A percentile compares a stretch with the other conserved stretches of the same genome.
Evolutionary conservation across 805 yeast species (phyloP).

Genomic region (Schwanniomyces sp.): DNA sequence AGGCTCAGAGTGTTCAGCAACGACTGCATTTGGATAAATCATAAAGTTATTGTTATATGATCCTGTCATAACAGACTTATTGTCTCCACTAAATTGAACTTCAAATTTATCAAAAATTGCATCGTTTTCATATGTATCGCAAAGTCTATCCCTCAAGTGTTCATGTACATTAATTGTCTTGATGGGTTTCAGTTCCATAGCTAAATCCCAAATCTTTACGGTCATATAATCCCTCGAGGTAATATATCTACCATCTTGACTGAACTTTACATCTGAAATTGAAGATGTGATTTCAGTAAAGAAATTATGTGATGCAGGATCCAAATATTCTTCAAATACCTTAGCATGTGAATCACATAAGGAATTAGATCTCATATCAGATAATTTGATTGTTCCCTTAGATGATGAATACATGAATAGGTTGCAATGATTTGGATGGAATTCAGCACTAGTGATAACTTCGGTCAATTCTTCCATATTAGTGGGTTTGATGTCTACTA

Average conservation of each 20-base stretch:
- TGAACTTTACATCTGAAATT: conserved; percentile 90
- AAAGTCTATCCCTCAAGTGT: conserved; percentile 85
- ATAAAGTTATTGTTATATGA: conserved; percentile 95
- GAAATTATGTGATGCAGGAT: conserved; percentile 89
- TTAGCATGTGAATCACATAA: conserved; percentile 88
- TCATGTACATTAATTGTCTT: conserved; percentile 96
- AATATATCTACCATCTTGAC: conserved; percentile 89
- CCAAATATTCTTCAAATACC: conserved; percentile 88
- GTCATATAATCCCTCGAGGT: conserved; percentile 98
- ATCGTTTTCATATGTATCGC: conserved; percentile 98
- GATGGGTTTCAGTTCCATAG: conserved; percentile 93
- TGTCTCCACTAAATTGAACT: conserved; percentile 92
- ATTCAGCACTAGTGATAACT: conserved; percentile 94
- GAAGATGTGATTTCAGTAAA: conserved; percentile 96
- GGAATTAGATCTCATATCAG: conserved; percentile 95
- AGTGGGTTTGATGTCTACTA: conserved; percentile 96
- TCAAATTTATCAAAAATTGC: conserved; percentile 98
- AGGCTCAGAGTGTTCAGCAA: conserved; percentile 9
- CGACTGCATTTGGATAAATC: conserved; percentile 87
- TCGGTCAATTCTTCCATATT: conserved; percentile 99
- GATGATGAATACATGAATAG: conserved; percentile 92
- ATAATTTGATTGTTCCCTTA: conserved; percentile 91
- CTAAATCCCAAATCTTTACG: conserved; percentile 96
- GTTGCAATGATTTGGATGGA: conserved; percentile 92
- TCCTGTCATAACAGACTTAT: conserved; percentile 91